Evolutionary conservation across 371 early-diverging fungal genomes (phyloP), one percentile per base, ranked within the genome.

Genomic region (Mortierella sp.): DNA sequence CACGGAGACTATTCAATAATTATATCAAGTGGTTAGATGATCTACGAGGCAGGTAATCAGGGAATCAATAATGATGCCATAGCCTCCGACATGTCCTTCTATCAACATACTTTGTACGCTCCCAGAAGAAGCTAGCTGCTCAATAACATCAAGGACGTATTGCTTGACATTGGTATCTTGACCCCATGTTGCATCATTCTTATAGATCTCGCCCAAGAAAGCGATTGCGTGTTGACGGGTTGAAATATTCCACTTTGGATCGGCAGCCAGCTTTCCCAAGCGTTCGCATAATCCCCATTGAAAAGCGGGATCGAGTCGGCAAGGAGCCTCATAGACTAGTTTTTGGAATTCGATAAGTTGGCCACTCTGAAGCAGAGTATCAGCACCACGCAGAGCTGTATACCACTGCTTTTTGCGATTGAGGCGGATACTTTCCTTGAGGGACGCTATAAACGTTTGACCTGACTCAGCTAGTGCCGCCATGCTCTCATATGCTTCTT

Each of bases 101-200:
- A 9, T 49, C 20, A 20, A 49, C n/a, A 20, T 49, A 20, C 49
- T 3, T 16, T 20, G 20, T 49, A 20, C 20, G 16, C 2, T 20
- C 16, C 3, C 49, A 16, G 49, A 20, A 49, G 16, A 16, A 49
- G 49, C 20, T 6, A 49, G 49, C 11, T 49, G 49, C 16, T 30
- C 39, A 30, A 70, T 22, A 40, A 70, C 43, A 35, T 55, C 35
- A 37, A 70, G 16, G 32, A 70, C 47, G 45, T 32, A 32, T 20
- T 49, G 49, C 49, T 49, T 49, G 49, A 49, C 16, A 20, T 49
- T 49, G n/a, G n/a, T 16, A 20, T 45, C 18, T 3, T 20, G 26
- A 26, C 57, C 57, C 57, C 57, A 57, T 12, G 11, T 20, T 57
- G 24, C 0, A 20, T 57, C 57, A 11, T 57, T 28, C 14, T 8